A percentile compares a stretch with the other conserved stretches of the same genome.
These are phyloP conservation scores for Geotrichum histeridarum DNA, from an alignment of 1,139 yeast species.

Conservation along the genomic window DNA sequence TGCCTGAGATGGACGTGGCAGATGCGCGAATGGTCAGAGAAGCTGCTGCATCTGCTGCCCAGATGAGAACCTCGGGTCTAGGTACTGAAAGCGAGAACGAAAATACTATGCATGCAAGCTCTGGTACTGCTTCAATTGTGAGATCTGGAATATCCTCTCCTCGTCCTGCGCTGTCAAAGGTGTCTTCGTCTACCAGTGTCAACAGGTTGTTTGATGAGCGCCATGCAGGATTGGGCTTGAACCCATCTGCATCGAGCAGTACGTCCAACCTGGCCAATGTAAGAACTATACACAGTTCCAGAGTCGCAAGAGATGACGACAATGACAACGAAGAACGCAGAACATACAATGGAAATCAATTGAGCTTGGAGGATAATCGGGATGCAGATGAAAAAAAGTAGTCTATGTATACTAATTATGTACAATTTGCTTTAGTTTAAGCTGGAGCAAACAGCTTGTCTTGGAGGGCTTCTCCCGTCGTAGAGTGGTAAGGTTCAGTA, in stretches of 20 bases:
- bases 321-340: conserved; percentile 33
- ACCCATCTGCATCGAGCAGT: conserved; percentile 8
- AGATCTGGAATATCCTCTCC: conserved; percentile 5
- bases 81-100: not conserved
- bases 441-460: conserved; percentile 1
- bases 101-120: not conserved
- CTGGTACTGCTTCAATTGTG: conserved; percentile 8
- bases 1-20: not conserved
- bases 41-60: conserved; percentile 2
- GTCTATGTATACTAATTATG: not conserved
- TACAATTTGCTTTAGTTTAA: not conserved
- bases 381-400: conserved; percentile 9
- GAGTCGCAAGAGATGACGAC: conserved; percentile 30
- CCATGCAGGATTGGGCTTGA: not conserved
- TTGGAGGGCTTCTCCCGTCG: not conserved
- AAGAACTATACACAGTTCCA: conserved; percentile 16
- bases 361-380: conserved; percentile 40
- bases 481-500: not conserved
- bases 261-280: conserved; percentile 14
- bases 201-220: not conserved
- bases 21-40: not conserved
- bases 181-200: not conserved
- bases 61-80: not conserved
- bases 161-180: not conserved
- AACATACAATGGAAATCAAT: conserved; percentile 47